phyloP scores from a whole-genome alignment of 345 rosid species.

The Cochlearia excelsa region DNA sequence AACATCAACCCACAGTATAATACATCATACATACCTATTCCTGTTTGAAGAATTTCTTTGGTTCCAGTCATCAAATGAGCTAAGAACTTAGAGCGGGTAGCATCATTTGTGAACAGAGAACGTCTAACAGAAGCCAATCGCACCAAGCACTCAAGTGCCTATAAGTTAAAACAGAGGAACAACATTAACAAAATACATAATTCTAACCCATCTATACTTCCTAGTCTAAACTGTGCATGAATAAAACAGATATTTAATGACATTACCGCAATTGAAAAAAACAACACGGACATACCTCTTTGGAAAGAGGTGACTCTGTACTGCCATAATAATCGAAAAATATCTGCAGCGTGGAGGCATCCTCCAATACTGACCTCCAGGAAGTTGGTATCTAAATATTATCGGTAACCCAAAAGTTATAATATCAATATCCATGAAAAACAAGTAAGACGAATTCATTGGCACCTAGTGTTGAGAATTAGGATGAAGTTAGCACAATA shows the following conservation, averaged over 20 bases:
- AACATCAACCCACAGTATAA: slow-evolving; percentile 2
- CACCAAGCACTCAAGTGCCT: slow-evolving; percentile 99
- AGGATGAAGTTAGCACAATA: slow-evolving; percentile 2
- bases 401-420: slow-evolving; percentile 11
- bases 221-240: slow-evolving; percentile 19
- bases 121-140: slow-evolving; percentile 94
- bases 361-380: slow-evolving; percentile 91
- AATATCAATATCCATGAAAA: not conserved
- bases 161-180: slow-evolving; percentile 27
- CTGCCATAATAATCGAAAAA: slow-evolving; percentile 93
- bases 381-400: slow-evolving; percentile 72
- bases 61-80: slow-evolving; percentile 97
- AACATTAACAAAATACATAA: slow-evolving; percentile 12
- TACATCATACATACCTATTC: slow-evolving; percentile 54
- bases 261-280: slow-evolving; percentile 5
- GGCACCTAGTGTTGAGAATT: slow-evolving; percentile 12
- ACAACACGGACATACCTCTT: slow-evolving; percentile 60
- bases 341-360: slow-evolving; percentile 84
- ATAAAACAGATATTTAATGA: slow-evolving; percentile 16
- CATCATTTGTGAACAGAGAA: slow-evolving; percentile 84
- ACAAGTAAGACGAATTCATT: slow-evolving; percentile 10
- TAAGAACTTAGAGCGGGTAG: slow-evolving; percentile 79
- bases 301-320: slow-evolving; percentile 75
- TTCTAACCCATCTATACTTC: slow-evolving; percentile 13
- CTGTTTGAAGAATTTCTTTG: slow-evolving; percentile 88